A percentile compares a stretch with the other conserved stretches of the same genome.
These are phyloP conservation scores for Spizellomyces sp. DNA, from an alignment of 192 early-diverging fungal species.

Conservation along the genomic window DNA sequence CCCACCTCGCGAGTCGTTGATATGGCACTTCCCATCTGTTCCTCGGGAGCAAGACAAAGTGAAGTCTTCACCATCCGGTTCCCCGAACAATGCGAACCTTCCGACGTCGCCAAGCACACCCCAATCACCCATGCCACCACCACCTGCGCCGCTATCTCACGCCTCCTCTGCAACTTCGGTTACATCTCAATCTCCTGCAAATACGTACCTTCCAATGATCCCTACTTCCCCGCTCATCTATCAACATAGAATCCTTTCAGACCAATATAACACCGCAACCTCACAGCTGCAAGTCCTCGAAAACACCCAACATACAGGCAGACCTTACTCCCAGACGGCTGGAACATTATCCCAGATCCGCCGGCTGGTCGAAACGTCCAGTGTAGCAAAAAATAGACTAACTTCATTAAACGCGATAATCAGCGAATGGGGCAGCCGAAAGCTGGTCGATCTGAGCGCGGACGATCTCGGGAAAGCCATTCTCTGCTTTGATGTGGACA, in stretches of 20 bases:
- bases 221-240: slow-evolving; percentile 24
- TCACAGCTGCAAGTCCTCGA: slow-evolving; percentile 18
- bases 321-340: neutral
- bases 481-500: slow-evolving; percentile 18
- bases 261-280: slow-evolving; percentile 11
- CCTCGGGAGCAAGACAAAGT: no score
- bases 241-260: slow-evolving; percentile 11
- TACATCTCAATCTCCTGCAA: neutral
- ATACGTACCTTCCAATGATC: slow-evolving; percentile 20
- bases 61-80: no score
- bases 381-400: slow-evolving; percentile 9
- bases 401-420: slow-evolving; percentile 1
- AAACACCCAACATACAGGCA: slow-evolving; percentile 1
- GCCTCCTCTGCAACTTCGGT: neutral
- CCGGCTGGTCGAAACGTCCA: slow-evolving; percentile 19
- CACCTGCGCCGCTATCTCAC: neutral
- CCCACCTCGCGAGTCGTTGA: no score
- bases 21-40: no score
- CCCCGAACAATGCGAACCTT: no score
- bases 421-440: slow-evolving; percentile 13
- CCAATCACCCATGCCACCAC: slow-evolving; percentile 7
- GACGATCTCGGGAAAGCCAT: slow-evolving; percentile 15
- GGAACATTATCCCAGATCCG: slow-evolving; percentile 22
- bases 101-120: slow-evolving; percentile 17
- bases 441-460: slow-evolving; percentile 1